Percentiles rank a stretch among this genome's conserved stretches.
phyloP scores from a whole-genome alignment of 306 rosid genomes.

The Rubus idaeus region DNA sequence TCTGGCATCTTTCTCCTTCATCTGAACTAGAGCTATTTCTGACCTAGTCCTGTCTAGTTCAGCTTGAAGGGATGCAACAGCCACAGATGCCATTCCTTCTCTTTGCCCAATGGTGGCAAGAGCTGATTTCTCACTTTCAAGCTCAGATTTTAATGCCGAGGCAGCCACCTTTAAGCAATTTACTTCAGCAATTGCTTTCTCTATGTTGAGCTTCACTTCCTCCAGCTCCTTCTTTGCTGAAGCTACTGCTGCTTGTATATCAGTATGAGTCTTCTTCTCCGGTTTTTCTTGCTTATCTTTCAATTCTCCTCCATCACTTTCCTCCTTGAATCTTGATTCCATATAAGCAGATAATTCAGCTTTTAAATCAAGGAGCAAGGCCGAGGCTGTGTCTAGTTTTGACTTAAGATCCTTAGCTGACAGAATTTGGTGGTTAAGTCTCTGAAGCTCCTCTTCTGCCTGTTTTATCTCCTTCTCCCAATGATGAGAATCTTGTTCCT shows the following conservation, averaged over 20 bases:
- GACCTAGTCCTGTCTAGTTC: conserved; percentile 80
- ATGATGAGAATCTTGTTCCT: conserved; percentile 89
- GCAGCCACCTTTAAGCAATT: conserved; percentile 86
- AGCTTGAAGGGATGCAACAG: conserved; percentile 88
- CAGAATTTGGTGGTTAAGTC: conserved; percentile 64
- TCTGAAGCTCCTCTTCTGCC: conserved; percentile 85
- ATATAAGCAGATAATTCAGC: conserved; percentile 82
- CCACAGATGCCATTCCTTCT: conserved; percentile 96
- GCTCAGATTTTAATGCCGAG: conserved; percentile 67
- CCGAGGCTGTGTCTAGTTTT: conserved; percentile 77
- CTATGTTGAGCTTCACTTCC: conserved; percentile 82
- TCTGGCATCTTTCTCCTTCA: conserved; percentile 91
- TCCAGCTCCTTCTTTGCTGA: conserved; percentile 79
- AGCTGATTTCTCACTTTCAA: conserved; percentile 74
- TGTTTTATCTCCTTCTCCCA: conserved; percentile 95
- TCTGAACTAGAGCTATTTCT: conserved; percentile 81
- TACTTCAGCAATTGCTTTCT: conserved; percentile 83
- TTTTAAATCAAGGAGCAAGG: conserved; percentile 77
- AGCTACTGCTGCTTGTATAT: conserved; percentile 71
- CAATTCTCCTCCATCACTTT: conserved; percentile 39
- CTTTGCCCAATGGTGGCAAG: conserved; percentile 71
- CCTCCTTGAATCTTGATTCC: conserved; percentile 75
- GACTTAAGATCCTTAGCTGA: conserved; percentile 84
- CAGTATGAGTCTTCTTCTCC: conserved; percentile 54
- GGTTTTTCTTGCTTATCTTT: conserved; percentile 44